Evolutionary conservation across 2,329 filamentous ascomycete genomes (phyloP).

Genomic region (Elsinoe necatrix): DNA sequence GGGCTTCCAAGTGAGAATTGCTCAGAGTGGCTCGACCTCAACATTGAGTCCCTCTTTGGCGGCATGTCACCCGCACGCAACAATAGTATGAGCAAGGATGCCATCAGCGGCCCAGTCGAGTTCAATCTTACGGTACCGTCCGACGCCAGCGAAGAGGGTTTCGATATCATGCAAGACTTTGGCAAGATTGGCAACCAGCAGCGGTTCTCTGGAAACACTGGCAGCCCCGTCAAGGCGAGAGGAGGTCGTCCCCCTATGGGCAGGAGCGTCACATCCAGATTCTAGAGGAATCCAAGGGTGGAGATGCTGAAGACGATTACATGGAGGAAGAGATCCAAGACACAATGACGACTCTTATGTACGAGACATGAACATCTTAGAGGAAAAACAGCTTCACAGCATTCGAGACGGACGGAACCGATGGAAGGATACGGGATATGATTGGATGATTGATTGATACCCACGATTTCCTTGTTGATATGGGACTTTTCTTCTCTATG

Average conservation of each 20-base stretch:
- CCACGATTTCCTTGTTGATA: constrained; percentile 14
- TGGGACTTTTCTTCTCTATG: background rate
- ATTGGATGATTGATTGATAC: constrained; percentile 15
- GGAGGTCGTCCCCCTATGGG: constrained; percentile 17
- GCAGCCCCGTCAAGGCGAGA: constrained; percentile 18
- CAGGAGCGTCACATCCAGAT: constrained; percentile 19
- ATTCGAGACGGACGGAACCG: background rate
- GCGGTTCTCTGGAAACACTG: constrained; percentile 9
- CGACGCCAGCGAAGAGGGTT: constrained; percentile 50
- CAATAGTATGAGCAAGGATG: constrained; percentile 16
- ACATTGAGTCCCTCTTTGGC: constrained; percentile 20
- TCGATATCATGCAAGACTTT: constrained; percentile 69
- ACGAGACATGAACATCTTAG: background rate
- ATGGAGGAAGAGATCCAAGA: background rate
- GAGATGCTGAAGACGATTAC: background rate
- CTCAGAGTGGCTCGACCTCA: constrained; percentile 21
- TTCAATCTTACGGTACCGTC: constrained; percentile 48
- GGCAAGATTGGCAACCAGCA: constrained; percentile 55
- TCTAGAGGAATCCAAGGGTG: constrained; percentile 10
- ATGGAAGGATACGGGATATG: constrained; percentile 1
- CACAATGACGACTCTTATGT: background rate
- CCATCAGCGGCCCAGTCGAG: constrained; percentile 46
- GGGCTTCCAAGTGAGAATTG: constrained; percentile 12
- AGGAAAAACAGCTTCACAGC: background rate
- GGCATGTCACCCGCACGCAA: constrained; percentile 20